Conservation (phyloP, 768 basidiomycete species). For the Tulasnella sp. region DNA sequence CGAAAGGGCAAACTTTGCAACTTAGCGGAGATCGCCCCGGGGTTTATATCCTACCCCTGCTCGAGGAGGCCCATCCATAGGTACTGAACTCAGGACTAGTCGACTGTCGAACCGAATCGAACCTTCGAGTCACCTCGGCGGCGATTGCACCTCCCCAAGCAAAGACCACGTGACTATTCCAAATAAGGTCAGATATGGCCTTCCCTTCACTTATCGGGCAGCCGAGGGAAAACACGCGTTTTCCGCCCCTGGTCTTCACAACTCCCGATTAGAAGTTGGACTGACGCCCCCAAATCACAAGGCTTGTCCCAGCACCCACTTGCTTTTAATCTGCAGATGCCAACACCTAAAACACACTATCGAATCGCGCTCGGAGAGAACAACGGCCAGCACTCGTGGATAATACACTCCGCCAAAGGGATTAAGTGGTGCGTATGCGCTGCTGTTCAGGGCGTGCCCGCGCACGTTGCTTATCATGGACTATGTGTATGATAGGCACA, state of each 20-base stretch:
- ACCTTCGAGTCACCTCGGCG: no score
- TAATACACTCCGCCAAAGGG: conserved; percentile 1
- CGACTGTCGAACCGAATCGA: background rate
- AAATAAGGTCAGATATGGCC: background rate
- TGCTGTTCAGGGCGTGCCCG: background rate
- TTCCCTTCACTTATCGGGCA: background rate
- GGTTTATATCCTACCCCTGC: no score
- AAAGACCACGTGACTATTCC: background rate
- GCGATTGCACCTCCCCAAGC: background rate
- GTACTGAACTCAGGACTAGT: background rate
- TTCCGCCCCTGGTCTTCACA: background rate
- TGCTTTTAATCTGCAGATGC: background rate
- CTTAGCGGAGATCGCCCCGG: no score
- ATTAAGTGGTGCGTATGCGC: background rate
- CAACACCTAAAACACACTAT: conserved; percentile 15
- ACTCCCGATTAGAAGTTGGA: background rate
- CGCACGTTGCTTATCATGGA: background rate
- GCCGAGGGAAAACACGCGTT: background rate
- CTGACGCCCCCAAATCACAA: background rate
- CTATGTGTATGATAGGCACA: conserved; percentile 5
- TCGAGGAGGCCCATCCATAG: no score
- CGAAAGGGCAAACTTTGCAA: no score
- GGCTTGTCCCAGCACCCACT: background rate
- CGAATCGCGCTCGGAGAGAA: conserved; percentile 25
- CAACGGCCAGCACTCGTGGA: background rate